Base-by-base conservation (phyloP, 2,329 filamentous ascomycete genomes). In the Calonectria multiphialidica region DNA sequence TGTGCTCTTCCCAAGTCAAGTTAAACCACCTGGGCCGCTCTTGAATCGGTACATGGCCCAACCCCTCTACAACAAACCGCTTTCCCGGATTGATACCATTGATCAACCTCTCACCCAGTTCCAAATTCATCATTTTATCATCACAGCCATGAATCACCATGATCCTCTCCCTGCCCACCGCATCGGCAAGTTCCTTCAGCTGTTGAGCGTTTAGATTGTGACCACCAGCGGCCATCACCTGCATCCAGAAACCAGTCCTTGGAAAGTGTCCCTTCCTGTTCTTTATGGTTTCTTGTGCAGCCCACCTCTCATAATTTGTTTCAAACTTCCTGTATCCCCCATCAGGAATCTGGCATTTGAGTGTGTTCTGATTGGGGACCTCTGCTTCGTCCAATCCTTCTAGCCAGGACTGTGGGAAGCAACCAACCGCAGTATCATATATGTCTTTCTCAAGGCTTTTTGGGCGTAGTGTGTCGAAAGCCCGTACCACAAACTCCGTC, bases 211-310 rank as follows among this genome's bases (percentile, higher is more conserved):
- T 42, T 44, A 42, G 55, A 8, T 61, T 42, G 15, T 61, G 35
- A 9, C 55, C 35, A 5, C 35, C 35, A 28, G 35, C 55, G 4
- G 57, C 57, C 25, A 30, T 45, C 4, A 45, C 37, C 6, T 62
- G 40, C 57, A 62, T 62, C 57, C 57, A 62, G 25, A 62, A 62
- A 16, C 57, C 57, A 15, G 15, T 62, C 28, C 30, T 62, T 7
- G 57, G 16, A 25, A 62, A 62, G 10, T 62, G 40, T 6, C 57
- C 40, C 10, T 45, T 45, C n/a, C 12, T 21, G 13, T 40, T 62
- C 7, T 62, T 62, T 8, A 62, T 62, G 1, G 18, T 44, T 62
- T 62, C 57, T 21, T 62, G 57, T 1, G 57, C 40, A 3, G 40
- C 37, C 37, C 37, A 62, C 8, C 57, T 37, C 1, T 45, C 57